phyloP scores from a whole-genome alignment of 2,329 filamentous ascomycete genomes.

The Neofusicoccum umdonicola region DNA sequence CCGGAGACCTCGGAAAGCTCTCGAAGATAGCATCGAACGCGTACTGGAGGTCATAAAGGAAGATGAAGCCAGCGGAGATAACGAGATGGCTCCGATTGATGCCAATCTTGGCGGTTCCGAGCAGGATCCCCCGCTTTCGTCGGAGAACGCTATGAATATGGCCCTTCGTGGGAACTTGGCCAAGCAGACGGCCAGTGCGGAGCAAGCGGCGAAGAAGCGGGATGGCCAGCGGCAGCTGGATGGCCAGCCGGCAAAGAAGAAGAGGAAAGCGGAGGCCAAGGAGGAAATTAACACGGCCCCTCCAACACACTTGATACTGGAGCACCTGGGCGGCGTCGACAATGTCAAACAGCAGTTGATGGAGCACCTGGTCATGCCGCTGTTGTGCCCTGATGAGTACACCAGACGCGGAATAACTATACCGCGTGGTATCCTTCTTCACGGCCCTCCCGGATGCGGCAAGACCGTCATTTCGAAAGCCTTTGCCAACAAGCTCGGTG shows the following conservation, averaged over 20 bases:
- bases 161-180: constrained; percentile 55
- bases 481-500: constrained; percentile 70
- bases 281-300: constrained; percentile 60
- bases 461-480: constrained; percentile 83
- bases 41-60: constrained; percentile 70
- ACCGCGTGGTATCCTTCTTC: constrained; percentile 71
- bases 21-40: constrained; percentile 83
- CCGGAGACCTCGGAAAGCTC: constrained; percentile 72
- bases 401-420: constrained; percentile 64
- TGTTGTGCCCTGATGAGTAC: constrained; percentile 67
- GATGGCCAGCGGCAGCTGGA: constrained; percentile 50
- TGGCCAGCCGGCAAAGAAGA: constrained; percentile 66
- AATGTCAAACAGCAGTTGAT: constrained; percentile 67
- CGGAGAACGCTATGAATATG: constrained; percentile 57
- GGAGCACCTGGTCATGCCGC: constrained; percentile 69
- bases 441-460: constrained; percentile 81
- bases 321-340: constrained; percentile 75
- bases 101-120: constrained; percentile 31
- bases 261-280: constrained; percentile 48
- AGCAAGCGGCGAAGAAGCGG: constrained; percentile 7
- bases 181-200: neutral
- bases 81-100: constrained; percentile 51
- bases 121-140: constrained; percentile 22
- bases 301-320: constrained; percentile 65
- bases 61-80: constrained; percentile 58